Base-by-base conservation (phyloP, 495 filamentous ascomycete species). In the Neurospora sp. region DNA sequence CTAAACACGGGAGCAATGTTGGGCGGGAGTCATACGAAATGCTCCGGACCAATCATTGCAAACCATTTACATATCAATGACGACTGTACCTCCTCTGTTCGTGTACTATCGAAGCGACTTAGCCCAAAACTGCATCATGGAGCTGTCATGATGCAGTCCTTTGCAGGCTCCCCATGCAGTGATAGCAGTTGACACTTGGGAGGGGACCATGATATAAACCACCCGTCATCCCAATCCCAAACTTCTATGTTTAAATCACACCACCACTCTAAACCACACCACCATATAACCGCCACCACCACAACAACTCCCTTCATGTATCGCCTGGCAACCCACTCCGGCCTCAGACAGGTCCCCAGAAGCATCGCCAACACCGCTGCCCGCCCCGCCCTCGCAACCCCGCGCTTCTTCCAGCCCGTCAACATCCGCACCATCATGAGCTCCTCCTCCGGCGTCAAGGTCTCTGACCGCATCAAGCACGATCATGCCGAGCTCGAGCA, bases 401-500 rank as follows among this genome's bases (percentile, higher is more conserved):
- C 54, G 1, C 54, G 54, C 28, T 66, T 66, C 7, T 1, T 66
- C 28, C 54, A 66, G 54, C 28, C 54, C 28, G 15, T 34, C 54
- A 1, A 9, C 54, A 34, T 66, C 28, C 54, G 54, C 54, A 19
- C 54, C 54, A 66, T 66, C 28, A 34, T 34, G 28, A 34, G 7
- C 54, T 34, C 54, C 28, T 34, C 54, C 28, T 66, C 28, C 13
- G 28, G 54, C 15, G 54, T 66, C 54, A 66, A 34, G 54, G 71
- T 92, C 74, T 82, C 84, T 24, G 86, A 89, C 71, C 83, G 84
- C 6, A 87, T 93, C 79, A 87, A 84, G 70, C 78, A 86, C 70
- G 92, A 94, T 78, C 90, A 93, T 79, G 82, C 82, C 11, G 86
- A 91, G 76, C 82, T 92, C 34, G 84, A 92, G 74, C 70, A 79